Conservation (phyloP, 2,329 filamentous ascomycete genomes). For the Beauveria australis region DNA sequence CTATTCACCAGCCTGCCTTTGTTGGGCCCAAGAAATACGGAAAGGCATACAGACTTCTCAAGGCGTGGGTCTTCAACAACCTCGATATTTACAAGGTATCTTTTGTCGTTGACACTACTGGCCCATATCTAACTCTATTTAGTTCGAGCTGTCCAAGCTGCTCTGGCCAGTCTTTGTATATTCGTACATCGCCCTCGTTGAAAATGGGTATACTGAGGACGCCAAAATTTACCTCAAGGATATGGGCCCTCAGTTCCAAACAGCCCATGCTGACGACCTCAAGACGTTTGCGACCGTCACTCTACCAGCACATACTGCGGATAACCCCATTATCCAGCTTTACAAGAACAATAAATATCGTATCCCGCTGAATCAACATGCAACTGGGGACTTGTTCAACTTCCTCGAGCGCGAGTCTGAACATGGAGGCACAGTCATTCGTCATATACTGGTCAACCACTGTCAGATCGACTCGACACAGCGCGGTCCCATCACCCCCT, state of each 20-base stretch:
- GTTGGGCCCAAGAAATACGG: conserved; percentile 68
- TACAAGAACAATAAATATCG: conserved; percentile 85
- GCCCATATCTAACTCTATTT: conserved; percentile 15
- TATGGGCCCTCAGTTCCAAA: conserved; percentile 62
- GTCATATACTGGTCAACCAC: conserved; percentile 58
- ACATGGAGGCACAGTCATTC: conserved; percentile 70
- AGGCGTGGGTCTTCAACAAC: conserved; percentile 81
- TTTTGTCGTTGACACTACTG: conserved; percentile 6
- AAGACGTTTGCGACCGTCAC: conserved; percentile 65
- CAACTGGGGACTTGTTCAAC: conserved; percentile 74
- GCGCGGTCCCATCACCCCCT: conserved; percentile 56
- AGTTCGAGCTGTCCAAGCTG: conserved; percentile 81
- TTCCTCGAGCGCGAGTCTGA: conserved; percentile 83
- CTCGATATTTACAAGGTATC: conserved; percentile 86
- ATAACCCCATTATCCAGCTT: conserved; percentile 69
- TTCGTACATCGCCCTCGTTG: conserved; percentile 74
- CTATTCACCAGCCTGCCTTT: conserved; percentile 61
- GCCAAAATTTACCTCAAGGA: conserved; percentile 64
- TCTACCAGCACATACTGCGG: conserved; percentile 67
- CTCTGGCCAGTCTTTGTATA: conserved; percentile 94
- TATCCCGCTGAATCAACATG: conserved; percentile 78
- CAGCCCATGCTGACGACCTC: conserved; percentile 72
- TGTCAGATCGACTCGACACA: conserved; percentile 51
- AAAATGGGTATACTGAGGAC: conserved; percentile 62
- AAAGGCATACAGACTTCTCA: conserved; percentile 64